A percentile compares a stretch with the other conserved stretches of the same genome.
phyloP scores from a whole-genome alignment of 345 rosid genomes.

The Gynandropsis gynandra region DNA sequence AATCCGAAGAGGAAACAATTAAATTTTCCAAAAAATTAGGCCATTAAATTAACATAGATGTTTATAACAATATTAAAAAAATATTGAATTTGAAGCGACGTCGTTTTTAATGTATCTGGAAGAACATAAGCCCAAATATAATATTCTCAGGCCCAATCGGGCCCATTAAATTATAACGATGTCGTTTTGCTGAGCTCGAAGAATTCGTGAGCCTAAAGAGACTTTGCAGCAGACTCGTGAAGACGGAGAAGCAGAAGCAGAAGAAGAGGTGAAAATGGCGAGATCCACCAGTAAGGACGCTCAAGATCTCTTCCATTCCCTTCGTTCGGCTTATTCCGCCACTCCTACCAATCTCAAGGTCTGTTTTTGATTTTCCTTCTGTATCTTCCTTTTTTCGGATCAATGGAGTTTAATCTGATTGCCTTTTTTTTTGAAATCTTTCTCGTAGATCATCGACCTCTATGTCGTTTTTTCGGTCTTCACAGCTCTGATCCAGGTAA shows the following conservation, averaged over 20 bases:
- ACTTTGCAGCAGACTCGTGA: no score
- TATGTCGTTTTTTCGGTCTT: constrained; percentile 72
- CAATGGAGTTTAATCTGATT: background rate
- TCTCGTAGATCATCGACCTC: constrained; percentile 73
- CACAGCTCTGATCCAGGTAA: constrained; percentile 87
- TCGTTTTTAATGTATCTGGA: no score
- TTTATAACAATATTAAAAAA: no score
- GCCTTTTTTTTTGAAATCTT: background rate
- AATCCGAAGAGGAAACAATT: no score
- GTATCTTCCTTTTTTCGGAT: background rate
- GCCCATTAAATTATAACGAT: no score
- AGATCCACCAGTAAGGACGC: constrained; percentile 60
- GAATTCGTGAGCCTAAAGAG: no score
- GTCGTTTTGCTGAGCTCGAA: no score
- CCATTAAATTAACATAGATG: no score
- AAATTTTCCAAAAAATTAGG: no score
- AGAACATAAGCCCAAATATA: no score
- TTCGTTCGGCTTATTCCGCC: constrained; percentile 67
- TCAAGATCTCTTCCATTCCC: constrained; percentile 62
- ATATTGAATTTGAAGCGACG: no score
- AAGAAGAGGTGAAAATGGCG: constrained; percentile 37
- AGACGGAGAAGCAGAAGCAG: background rate
- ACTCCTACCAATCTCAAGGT: constrained; percentile 72
- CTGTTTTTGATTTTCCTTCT: constrained; percentile 11
- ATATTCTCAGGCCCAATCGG: no score